These are phyloP conservation scores for Pythium dissimile DNA, from an alignment of 352 stramenopile species.

Conservation along the genomic window DNA sequence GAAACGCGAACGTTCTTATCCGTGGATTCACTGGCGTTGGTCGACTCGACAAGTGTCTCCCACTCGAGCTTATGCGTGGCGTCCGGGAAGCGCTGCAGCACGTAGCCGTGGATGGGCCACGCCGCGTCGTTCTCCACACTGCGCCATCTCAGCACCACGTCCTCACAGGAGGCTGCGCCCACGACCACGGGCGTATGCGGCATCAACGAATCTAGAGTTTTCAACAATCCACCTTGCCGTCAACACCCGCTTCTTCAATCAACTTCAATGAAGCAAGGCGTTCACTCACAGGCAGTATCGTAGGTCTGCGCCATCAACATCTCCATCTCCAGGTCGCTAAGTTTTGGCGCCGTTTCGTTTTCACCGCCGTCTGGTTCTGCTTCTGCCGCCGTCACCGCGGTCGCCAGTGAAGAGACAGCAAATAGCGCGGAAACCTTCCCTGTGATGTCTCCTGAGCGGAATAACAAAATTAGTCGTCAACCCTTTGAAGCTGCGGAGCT, in stretches of 20 bases:
- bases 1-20: slow-evolving; percentile 26
- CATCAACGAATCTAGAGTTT: slow-evolving; percentile 40
- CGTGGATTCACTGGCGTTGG: slow-evolving; percentile 31
- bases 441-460: background rate
- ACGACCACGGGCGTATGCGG: slow-evolving; percentile 47
- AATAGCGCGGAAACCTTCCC: background rate
- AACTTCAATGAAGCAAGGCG: background rate
- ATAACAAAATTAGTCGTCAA: background rate
- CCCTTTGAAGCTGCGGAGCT: background rate
- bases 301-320: slow-evolving; percentile 12
- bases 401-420: background rate
- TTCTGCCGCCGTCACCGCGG: background rate
- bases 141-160: slow-evolving; percentile 42
- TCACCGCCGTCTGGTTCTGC: slow-evolving; percentile 6
- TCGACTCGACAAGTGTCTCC: slow-evolving; percentile 33
- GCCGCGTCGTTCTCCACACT: slow-evolving; percentile 32
- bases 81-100: slow-evolving; percentile 44
- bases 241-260: background rate
- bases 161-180: slow-evolving; percentile 30
- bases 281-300: slow-evolving; percentile 10
- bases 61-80: slow-evolving; percentile 28
- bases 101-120: slow-evolving; percentile 43
- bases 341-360: background rate
- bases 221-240: too few species aligned
- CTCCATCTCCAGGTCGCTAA: slow-evolving; percentile 17